phyloP scores from a whole-genome alignment of 495 filamentous ascomycete genomes.

The Pseudotulostoma volvatum region DNA sequence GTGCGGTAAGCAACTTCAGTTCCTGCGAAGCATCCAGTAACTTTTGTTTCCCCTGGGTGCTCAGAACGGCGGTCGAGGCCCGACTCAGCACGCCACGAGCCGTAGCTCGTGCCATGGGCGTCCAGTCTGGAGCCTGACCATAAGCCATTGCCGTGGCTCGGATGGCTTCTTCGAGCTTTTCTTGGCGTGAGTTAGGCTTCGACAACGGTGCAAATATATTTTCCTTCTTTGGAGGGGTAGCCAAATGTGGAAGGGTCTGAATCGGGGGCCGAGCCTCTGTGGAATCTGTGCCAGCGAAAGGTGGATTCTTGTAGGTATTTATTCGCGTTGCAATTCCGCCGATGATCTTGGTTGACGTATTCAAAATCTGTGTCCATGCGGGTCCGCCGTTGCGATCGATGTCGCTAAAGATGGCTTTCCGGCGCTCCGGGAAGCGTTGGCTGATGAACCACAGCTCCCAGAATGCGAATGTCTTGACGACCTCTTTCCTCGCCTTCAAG shows the following conservation, averaged over 20 bases:
- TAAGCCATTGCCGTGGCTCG: conserved; percentile 39
- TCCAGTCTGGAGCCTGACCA: conserved; percentile 40
- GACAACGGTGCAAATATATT: conserved; percentile 39
- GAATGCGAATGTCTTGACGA: conserved; percentile 59
- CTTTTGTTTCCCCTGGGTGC: conserved; percentile 27
- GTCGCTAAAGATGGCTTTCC: conserved; percentile 74
- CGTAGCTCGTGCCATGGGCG: conserved; percentile 25
- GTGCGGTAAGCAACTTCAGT: conserved; percentile 22
- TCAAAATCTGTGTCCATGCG: conserved; percentile 65
- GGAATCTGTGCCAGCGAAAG: conserved; percentile 12
- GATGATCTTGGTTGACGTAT: conserved; percentile 48
- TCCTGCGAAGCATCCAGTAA: conserved; percentile 21
- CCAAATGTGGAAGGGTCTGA: conserved; percentile 32
- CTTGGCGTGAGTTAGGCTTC: conserved; percentile 28
- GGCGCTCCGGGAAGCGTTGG: conserved; percentile 49
- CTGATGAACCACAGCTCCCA: conserved; percentile 79
- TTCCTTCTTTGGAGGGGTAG: conserved; percentile 38
- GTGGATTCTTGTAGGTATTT: conserved; percentile 36
- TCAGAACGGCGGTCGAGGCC: conserved; percentile 26
- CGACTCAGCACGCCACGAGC: conserved; percentile 26
- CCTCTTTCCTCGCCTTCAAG: conserved; percentile 42
- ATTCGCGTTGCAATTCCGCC: conserved; percentile 49
- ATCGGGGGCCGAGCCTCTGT: conserved; percentile 21
- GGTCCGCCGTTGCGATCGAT: conserved; percentile 66
- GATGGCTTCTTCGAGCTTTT: conserved; percentile 35